phyloP scores from a whole-genome alignment of 1,139 yeast genomes.

The Magnusiomyces fungicola region DNA sequence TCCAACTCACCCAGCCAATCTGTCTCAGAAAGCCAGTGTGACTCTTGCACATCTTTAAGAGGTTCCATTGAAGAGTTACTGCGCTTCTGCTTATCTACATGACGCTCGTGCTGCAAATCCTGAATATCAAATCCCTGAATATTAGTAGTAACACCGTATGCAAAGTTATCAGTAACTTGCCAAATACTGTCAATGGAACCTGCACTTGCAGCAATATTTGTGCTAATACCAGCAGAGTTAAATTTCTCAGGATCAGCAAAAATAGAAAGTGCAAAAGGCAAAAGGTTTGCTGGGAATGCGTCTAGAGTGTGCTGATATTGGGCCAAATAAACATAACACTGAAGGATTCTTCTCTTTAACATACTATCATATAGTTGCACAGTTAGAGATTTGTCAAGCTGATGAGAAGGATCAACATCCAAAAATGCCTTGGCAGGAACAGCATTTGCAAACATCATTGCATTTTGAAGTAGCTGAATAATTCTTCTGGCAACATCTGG shows the following conservation, averaged over 20 bases:
- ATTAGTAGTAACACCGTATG: constrained; percentile 31
- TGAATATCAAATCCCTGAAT: constrained; percentile 22
- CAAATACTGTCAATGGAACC: constrained; percentile 30
- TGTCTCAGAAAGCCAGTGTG: constrained; percentile 28
- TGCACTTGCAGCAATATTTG: constrained; percentile 30
- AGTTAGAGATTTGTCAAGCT: constrained; percentile 22
- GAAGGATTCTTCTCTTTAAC: constrained; percentile 30
- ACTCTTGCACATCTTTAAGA: constrained; percentile 19
- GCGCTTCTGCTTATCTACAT: constrained; percentile 12
- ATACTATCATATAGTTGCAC: constrained; percentile 27
- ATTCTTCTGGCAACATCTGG: constrained; percentile 35
- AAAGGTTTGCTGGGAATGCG: constrained; percentile 30
- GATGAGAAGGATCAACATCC: constrained; percentile 26
- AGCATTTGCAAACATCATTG: constrained; percentile 27
- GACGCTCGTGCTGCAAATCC: constrained; percentile 14
- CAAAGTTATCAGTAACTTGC: constrained; percentile 31
- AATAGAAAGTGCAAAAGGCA: constrained; percentile 30
- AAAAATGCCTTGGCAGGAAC: constrained; percentile 23
- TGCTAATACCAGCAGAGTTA: constrained; percentile 26
- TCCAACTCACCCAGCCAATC: constrained; percentile 21
- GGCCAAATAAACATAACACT: constrained; percentile 31
- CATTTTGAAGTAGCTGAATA: constrained; percentile 30
- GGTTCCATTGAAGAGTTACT: constrained; percentile 12
- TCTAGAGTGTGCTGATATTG: constrained; percentile 21
- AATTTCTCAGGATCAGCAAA: constrained; percentile 32